Conservation (phyloP, 345 rosid species). For the Lepidium africanum region DNA sequence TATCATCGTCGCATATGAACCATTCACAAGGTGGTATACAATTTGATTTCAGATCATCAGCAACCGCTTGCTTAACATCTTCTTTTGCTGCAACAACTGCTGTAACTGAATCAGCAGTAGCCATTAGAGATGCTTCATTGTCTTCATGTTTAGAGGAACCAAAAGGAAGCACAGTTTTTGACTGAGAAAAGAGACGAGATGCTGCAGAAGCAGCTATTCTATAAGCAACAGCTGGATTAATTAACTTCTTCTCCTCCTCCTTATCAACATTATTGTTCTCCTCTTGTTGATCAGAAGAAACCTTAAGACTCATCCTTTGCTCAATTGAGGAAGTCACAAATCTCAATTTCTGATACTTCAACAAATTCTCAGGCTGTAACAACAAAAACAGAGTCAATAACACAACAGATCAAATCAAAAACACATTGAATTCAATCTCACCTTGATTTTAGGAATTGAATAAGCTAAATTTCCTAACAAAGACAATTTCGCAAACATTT, state of each 20-base stretch:
- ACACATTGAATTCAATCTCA: background rate
- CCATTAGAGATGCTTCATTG: slow-evolving; percentile 53
- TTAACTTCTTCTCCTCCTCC: slow-evolving; percentile 30
- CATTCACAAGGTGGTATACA: slow-evolving; percentile 84
- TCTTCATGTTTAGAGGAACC: slow-evolving; percentile 30
- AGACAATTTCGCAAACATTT: slow-evolving; percentile 70
- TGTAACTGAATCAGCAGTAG: slow-evolving; percentile 92
- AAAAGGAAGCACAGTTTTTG: slow-evolving; percentile 58
- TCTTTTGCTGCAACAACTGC: slow-evolving; percentile 96
- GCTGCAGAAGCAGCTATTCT: slow-evolving; percentile 82
- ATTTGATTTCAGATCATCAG: slow-evolving; percentile 74
- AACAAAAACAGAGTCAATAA: background rate
- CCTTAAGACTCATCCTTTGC: slow-evolving; percentile 35
- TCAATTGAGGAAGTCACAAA: slow-evolving; percentile 68
- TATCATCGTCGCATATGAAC: slow-evolving; percentile 88
- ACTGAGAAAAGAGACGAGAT: slow-evolving; percentile 69
- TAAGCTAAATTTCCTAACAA: slow-evolving; percentile 77
- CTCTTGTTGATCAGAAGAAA: slow-evolving; percentile 35
- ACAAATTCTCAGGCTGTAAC: slow-evolving; percentile 53
- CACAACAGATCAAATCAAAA: background rate
- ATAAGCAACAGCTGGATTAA: slow-evolving; percentile 66
- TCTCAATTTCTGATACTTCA: slow-evolving; percentile 46
- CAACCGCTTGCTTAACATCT: slow-evolving; percentile 95
- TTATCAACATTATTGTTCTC: slow-evolving; percentile 27
- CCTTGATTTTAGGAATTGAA: slow-evolving; percentile 70